phyloP scores from a whole-genome alignment of 345 rosid species.

The Nasturtium officinale region DNA sequence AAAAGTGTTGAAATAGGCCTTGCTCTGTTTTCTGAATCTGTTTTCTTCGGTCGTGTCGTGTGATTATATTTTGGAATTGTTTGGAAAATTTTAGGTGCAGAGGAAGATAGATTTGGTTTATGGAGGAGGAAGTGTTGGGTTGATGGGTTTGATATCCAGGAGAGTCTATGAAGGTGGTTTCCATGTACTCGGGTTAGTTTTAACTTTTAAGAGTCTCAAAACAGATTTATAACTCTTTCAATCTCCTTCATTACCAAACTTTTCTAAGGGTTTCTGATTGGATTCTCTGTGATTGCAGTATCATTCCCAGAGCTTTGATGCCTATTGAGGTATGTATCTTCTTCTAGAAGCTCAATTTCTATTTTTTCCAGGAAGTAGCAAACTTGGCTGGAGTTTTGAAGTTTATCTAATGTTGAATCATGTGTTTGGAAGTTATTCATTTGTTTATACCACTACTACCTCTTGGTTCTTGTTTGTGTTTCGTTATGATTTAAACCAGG shows the following conservation, averaged over 20 bases:
- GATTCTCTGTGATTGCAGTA: conserved; percentile 58
- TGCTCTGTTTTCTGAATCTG: conserved; percentile 18
- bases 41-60: background rate
- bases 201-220: conserved; percentile 34
- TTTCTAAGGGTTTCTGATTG: conserved; percentile 9
- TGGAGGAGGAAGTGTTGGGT: conserved; percentile 96
- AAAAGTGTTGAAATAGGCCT: background rate
- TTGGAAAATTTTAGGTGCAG: conserved; percentile 64
- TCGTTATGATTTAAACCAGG: background rate
- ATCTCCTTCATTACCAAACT: conserved; percentile 11
- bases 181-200: conserved; percentile 84
- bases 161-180: conserved; percentile 85
- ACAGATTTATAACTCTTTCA: background rate
- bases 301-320: conserved; percentile 95
- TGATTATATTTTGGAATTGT: conserved; percentile 8
- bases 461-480: conserved; percentile 7
- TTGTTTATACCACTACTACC: background rate
- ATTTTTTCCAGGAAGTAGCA: background rate
- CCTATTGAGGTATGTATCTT: conserved; percentile 73
- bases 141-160: conserved; percentile 92
- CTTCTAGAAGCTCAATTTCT: background rate
- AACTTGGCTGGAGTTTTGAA: conserved; percentile 7
- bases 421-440: background rate
- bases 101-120: conserved; percentile 90
- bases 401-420: conserved; percentile 6